phyloP scores from a whole-genome alignment of 1,139 yeast species.

The Zygoascus hellenicus region DNA sequence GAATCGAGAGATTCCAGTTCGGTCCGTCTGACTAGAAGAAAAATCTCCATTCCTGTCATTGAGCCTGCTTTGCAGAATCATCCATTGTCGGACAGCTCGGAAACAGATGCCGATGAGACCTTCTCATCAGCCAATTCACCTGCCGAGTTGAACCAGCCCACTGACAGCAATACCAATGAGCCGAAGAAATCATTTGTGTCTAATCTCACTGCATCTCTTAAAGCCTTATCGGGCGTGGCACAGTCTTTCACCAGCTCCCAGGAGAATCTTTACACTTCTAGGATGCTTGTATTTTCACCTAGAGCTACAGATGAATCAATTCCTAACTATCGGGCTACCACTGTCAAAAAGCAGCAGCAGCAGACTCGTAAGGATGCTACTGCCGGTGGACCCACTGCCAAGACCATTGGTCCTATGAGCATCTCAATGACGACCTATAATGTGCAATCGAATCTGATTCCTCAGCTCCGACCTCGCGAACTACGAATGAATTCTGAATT shows the following conservation, averaged over 20 bases:
- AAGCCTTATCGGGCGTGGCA: slow-evolving; percentile 27
- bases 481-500: slow-evolving; percentile 35
- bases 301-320: slow-evolving; percentile 30
- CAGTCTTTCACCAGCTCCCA: slow-evolving; percentile 25
- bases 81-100: not conserved
- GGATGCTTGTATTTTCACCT: slow-evolving; percentile 26
- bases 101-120: not conserved
- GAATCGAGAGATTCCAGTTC: not conserved
- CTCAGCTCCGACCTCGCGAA: slow-evolving; percentile 31
- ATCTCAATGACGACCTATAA: slow-evolving; percentile 31
- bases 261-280: slow-evolving; percentile 18
- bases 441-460: slow-evolving; percentile 29
- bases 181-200: slow-evolving; percentile 9
- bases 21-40: not conserved
- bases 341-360: too few relatives aligned
- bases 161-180: not conserved
- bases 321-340: slow-evolving; percentile 12
- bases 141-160: not conserved
- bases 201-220: slow-evolving; percentile 20
- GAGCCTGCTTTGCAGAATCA: not conserved
- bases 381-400: not conserved
- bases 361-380: too few relatives aligned
- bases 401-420: slow-evolving; percentile 10
- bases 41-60: not conserved
- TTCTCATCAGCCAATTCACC: not conserved